Base-by-base conservation (phyloP, 2,329 filamentous ascomycete species). In the Claviceps africana region DNA sequence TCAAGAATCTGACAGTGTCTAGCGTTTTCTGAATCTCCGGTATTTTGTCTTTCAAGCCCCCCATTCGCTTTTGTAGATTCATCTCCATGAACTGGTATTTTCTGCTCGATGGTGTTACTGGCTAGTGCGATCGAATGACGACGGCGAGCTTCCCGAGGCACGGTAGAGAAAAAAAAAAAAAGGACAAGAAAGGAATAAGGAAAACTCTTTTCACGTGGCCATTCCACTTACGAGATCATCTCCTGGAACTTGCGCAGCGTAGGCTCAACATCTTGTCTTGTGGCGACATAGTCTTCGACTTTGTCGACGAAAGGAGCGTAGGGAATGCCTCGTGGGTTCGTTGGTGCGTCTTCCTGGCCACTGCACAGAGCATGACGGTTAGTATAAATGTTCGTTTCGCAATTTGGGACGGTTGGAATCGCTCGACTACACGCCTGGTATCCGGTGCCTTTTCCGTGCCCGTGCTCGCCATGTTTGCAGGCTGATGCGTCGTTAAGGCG, bases 31-130 rank as follows among this genome's bases (percentile, higher is more conserved):
- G 83, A 58, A 98, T 97, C 66, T 98, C 93, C 0, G 93, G 93
- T 59, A 98, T 89, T 74, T 97, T 98, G 64, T 96, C 90, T 63
- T 84, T 86, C 52, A 98, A 73, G 2, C 90, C 89, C 4, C 78
- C 75, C 51, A 86, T 84, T 47, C 93, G 81, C 57, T 88, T 79
- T 67, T 95, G 85, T 54, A 93, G 86, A 69, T 95, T 97, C 65
- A 85, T 76, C 72, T 97, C 89, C 93, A 98, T 98, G 72, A 97
- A 98, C 69, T 97, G 93, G 73, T 98, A 98, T 77, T 98, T 98
- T 61, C 89, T 95, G 65, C 25, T 28, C 47, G 10, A 21, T 21
- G 22, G 11, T 52, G 53, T 58, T 54, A 57, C 15, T 37, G 47
- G 35, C 17, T 25, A 39, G 44, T 35, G n/a, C 22, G 30, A 13